Evolutionary conservation across 2,329 filamentous ascomycete genomes (phyloP).

Genomic region (Akanthomyces dipterigenus): DNA sequence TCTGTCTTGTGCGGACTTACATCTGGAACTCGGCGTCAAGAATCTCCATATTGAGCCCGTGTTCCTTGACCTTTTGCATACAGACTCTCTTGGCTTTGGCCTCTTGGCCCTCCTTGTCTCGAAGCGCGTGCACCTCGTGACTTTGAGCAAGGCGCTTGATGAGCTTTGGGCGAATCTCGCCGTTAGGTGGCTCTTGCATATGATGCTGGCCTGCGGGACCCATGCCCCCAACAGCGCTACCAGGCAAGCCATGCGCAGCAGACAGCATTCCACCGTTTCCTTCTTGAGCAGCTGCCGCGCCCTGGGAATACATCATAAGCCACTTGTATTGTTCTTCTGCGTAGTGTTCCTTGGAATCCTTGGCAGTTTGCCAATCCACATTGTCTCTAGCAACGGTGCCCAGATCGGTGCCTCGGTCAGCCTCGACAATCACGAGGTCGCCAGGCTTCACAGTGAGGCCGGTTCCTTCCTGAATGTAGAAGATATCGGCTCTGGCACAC

Average conservation of each 20-base stretch:
- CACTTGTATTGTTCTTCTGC: conserved; percentile 95
- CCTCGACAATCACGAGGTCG: conserved; percentile 94
- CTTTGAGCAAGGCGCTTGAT: conserved; percentile 91
- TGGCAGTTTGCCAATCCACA: conserved; percentile 79
- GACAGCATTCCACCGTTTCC: conserved; percentile 57
- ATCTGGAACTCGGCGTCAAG: conserved; percentile 98
- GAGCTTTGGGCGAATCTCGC: conserved; percentile 87
- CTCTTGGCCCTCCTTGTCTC: conserved; percentile 95
- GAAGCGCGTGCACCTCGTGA: conserved; percentile 81
- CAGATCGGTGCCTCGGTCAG: conserved; percentile 90
- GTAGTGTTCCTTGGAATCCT: conserved; percentile 83
- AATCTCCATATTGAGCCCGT: conserved; percentile 96
- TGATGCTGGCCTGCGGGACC: conserved; percentile 68
- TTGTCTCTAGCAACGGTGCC: conserved; percentile 88
- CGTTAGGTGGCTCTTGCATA: conserved; percentile 61
- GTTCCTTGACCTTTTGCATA: conserved; percentile 93
- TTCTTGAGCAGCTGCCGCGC: conserved; percentile 56
- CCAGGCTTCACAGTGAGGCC: conserved; percentile 84
- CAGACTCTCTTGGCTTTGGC: conserved; percentile 95
- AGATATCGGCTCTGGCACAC: conserved; percentile 88
- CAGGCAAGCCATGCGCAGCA: conserved; percentile 55
- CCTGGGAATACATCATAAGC: conserved; percentile 97
- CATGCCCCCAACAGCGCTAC: conserved; percentile 71
- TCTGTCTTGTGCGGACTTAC: conserved; percentile 48
- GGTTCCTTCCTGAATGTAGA: conserved; percentile 94